A percentile compares a stretch with the other conserved stretches of the same genome.
These are phyloP conservation scores for Colletotrichum melonis DNA, from an alignment of 2,329 filamentous ascomycete species.

Conservation along the genomic window DNA sequence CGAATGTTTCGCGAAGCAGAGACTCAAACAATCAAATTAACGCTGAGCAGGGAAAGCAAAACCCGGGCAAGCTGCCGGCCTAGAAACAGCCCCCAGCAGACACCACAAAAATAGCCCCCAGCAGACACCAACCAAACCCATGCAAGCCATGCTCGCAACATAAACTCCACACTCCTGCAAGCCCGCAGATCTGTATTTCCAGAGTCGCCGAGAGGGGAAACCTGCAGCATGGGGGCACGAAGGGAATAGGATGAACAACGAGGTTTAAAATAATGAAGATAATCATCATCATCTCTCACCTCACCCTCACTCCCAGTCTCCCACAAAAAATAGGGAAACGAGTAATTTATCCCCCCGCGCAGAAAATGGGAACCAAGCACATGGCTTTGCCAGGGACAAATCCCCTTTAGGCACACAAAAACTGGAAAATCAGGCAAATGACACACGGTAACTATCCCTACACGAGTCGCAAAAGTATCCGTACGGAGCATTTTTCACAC, in stretches of 20 bases:
- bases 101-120: too few relatives aligned
- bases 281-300: neutral
- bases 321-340: neutral
- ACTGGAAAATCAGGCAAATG: neutral
- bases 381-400: neutral
- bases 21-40: too few relatives aligned
- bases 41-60: neutral
- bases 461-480: neutral
- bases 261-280: neutral
- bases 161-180: neutral
- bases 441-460: neutral
- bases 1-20: too few relatives aligned
- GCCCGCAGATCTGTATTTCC: conserved; percentile 4
- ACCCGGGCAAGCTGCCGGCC: neutral
- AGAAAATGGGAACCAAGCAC: neutral
- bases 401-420: neutral
- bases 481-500: neutral
- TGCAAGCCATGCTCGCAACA: neutral
- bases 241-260: neutral
- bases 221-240: neutral
- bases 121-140: neutral
- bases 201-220: neutral
- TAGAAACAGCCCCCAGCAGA: too few relatives aligned
- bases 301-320: neutral
- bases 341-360: neutral